Evolutionary conservation across 352 stramenopile species (phyloP).

Genomic region (Pythium grandisporangium): DNA sequence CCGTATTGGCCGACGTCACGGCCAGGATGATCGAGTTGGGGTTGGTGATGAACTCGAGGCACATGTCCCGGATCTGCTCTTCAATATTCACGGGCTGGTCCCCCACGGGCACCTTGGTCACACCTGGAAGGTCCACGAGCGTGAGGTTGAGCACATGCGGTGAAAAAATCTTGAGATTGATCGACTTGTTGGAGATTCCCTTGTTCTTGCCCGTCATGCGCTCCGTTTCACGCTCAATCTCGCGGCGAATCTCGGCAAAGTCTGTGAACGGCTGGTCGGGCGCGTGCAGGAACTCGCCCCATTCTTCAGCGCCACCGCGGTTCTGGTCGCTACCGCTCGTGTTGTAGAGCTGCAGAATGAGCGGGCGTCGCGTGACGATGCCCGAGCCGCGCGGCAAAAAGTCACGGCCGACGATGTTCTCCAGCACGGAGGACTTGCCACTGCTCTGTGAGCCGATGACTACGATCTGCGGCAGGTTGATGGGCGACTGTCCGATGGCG

Average conservation of each 20-base stretch:
- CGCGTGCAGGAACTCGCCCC: conserved; percentile 98
- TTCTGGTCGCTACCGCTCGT: conserved; percentile 21
- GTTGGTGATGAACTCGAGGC: conserved; percentile 97
- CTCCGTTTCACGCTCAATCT: conserved; percentile 98
- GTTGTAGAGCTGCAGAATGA: conserved; percentile 98
- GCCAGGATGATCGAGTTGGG: conserved; percentile 99
- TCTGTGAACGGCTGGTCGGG: conserved; percentile 94
- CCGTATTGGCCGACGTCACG: conserved; percentile 98
- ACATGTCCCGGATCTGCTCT: conserved; percentile 99
- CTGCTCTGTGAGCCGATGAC: conserved; percentile 96
- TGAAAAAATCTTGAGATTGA: conserved; percentile 99
- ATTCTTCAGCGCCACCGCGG: conserved; percentile 67
- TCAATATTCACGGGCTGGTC: conserved; percentile 99
- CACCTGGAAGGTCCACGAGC: conserved; percentile 98
- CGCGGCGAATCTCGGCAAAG: conserved; percentile 95
- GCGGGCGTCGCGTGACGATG: conserved; percentile 97
- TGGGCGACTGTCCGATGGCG: conserved; percentile 90
- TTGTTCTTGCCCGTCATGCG: conserved; percentile 95
- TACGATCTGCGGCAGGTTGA: conserved; percentile 98
- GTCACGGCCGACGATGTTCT: conserved; percentile 93
- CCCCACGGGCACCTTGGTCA: conserved; percentile 97
- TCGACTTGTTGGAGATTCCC: conserved; percentile 96
- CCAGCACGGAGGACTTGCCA: conserved; percentile 94
- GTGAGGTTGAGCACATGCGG: conserved; percentile 98
- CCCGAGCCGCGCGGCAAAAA: conserved; percentile 96